Base-by-base conservation (phyloP, 208 protist species). In the Trypanosoma vivax region DNA sequence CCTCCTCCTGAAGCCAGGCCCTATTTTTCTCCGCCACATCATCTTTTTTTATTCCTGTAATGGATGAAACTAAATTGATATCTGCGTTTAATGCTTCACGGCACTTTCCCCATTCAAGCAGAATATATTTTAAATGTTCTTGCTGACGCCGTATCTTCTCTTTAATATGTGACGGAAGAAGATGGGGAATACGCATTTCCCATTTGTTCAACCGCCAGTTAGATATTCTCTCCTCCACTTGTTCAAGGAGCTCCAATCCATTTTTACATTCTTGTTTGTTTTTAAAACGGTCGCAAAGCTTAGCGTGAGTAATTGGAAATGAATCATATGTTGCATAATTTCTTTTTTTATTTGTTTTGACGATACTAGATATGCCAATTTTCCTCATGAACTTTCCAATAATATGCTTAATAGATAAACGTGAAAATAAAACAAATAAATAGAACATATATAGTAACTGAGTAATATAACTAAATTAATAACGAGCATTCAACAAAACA, bases 141-240 rank as follows among this genome's bases (percentile, higher is more conserved):
- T 76, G 76, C 41, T 90, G 72, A 21, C 76, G 63, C 55, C 78
- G 59, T 21, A 79, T 58, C 21, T 73, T 47, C 35, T 89, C 80
- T 43, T 73, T 81, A 61, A 83, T 60, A 6, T 47, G 38, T 2
- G 56, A 40, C 14, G 34, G 43, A n/a, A 87, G 50, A 10, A 88
- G 41, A 1, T 66, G 72, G 30, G 86, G 79, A 14, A 90, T 60
- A 16, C 86, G 70, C 53, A 93, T 86, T 54, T 93, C 77, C 82
- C 86, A 93, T 45, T 83, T 83, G 43, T 93, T 93, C 25, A 93
- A 69, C 14, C 73, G 82, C 82, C 86, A 93, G 11, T 62, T 56
- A 1, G 51, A 56, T 50, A 93, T 73, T 18, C 56, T 50, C 35
- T 51, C 65, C 34, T 93, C 81, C 0, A 76, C 73, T 30, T 65